These are phyloP conservation scores for Debaryomyces sp. DNA, from an alignment of 1,139 yeast species.

Conservation along the genomic window DNA sequence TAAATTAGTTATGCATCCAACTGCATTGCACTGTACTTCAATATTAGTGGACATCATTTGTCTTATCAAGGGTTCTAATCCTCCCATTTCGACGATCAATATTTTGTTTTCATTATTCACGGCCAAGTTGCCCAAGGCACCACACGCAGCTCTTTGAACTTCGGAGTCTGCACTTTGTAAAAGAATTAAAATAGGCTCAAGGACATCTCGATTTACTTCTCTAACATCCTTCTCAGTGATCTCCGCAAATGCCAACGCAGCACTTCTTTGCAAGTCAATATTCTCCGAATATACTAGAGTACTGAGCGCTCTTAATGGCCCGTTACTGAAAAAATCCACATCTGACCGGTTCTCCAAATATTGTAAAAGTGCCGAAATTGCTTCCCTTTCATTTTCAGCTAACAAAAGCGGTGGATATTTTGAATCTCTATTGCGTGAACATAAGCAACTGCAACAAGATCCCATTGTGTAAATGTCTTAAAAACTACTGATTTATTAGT, in stretches of 20 bases:
- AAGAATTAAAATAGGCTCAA: constrained; percentile 88
- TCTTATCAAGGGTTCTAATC: constrained; percentile 90
- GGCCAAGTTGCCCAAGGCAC: constrained; percentile 95
- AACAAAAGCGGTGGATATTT: constrained; percentile 74
- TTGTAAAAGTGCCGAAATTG: constrained; percentile 85
- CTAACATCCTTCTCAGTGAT: constrained; percentile 95
- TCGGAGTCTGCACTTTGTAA: constrained; percentile 89
- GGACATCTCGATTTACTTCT: constrained; percentile 85
- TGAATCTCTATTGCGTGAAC: constrained; percentile 41
- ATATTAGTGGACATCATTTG: constrained; percentile 98
- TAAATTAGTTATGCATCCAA: constrained; percentile 95
- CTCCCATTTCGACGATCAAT: constrained; percentile 96
- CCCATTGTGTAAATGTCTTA: constrained; percentile 48
- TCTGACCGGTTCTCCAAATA: constrained; percentile 83
- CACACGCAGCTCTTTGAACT: constrained; percentile 98
- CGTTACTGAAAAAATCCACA: constrained; percentile 91
- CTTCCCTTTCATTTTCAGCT: constrained; percentile 97
- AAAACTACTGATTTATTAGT: neutral
- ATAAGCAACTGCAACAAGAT: constrained; percentile 63
- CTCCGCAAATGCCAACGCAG: constrained; percentile 98
- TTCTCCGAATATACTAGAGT: constrained; percentile 94
- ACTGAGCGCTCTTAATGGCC: constrained; percentile 84
- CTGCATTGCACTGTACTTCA: constrained; percentile 98
- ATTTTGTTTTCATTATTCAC: constrained; percentile 94
- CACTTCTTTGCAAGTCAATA: constrained; percentile 92